Base-by-base conservation (phyloP, 2,329 filamentous ascomycete genomes). In the Venturiaceae sp. region DNA sequence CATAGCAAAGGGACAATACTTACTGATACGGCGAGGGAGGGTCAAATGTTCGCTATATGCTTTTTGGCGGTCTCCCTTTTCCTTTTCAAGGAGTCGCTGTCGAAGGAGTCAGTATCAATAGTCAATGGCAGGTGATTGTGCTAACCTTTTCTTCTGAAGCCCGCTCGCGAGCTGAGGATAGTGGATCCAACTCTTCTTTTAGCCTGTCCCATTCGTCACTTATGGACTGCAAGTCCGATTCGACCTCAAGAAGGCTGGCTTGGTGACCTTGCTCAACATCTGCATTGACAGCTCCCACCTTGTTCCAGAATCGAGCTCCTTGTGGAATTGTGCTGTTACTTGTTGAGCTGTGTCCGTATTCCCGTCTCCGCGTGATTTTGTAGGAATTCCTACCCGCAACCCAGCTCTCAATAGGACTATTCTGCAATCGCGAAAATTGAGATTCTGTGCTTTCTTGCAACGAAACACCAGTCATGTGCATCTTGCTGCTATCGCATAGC, bases 321-420 rank as follows among this genome's bases (percentile, higher is more conserved):
- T 96, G 74, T 57, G 76, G 75, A 36, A 77, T 81, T 14, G 87
- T 84, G 23, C 79, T 77, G 1, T 88, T 91, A 1, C 89, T 90
- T 53, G 82, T 83, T 14, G 87, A 90, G 53, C 80, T 75, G 1
- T 84, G 81, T 2, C 90, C 90, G 70, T 96, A 96, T 69, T 97
- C 92, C 63, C 77, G 80, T 53, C 92, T 85, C 16, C 88, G 83
- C 5, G 78, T 79, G 55, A 94, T 80, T 21, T 77, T 78, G 69
- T 88, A 92, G 8, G 71, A 74, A 54, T 84, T 80, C 16, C 74
- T 80, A 3, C 84, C 85, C 26, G 87, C 80, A n/a, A 89, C 83
- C 81, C 88, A 96, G 23, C 76, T 80, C 44, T 72, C 77, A 55
- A 96, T 78, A 14, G 79, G 74, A 53, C 77, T 80, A 14, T 75